Evolutionary conservation across 75 land plant genomes (phyloP).

Genomic region (Ceratopteris richardii): DNA sequence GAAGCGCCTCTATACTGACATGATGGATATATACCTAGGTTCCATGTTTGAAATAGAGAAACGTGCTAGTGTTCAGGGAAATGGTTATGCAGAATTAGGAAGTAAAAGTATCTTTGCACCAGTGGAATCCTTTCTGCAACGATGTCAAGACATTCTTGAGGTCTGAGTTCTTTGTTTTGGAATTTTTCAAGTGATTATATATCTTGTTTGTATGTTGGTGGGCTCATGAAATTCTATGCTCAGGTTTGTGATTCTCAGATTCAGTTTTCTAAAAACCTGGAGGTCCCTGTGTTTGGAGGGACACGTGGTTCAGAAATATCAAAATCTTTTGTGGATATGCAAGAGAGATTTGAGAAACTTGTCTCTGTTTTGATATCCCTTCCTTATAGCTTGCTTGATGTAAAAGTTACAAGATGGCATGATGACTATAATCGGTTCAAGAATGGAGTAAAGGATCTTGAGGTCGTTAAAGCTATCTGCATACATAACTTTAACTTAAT

Average conservation of each 20-base stretch:
- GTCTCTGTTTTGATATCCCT: conserved; percentile 15
- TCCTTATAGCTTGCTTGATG: conserved; percentile 25
- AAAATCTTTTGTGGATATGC: conserved; percentile 17
- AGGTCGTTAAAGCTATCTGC: conserved; percentile 6
- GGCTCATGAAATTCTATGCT: background rate
- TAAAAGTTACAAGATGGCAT: conserved; percentile 28
- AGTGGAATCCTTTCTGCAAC: conserved; percentile 25
- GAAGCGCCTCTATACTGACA: conserved; percentile 21
- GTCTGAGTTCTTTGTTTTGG: background rate
- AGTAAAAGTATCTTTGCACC: conserved; percentile 20
- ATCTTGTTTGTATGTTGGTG: background rate
- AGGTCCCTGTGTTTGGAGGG: conserved; percentile 26
- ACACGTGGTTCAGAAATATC: conserved; percentile 23
- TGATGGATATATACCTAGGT: conserved; percentile 7
- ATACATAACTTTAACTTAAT: background rate
- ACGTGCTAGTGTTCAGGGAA: background rate
- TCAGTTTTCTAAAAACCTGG: conserved; percentile 19
- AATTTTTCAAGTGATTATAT: background rate
- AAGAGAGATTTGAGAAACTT: conserved; percentile 27
- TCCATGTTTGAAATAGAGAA: background rate
- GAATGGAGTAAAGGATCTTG: conserved; percentile 21
- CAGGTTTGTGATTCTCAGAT: conserved; percentile 39
- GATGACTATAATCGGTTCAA: conserved; percentile 23
- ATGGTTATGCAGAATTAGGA: background rate
- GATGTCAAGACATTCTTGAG: conserved; percentile 32